A percentile compares a stretch with the other conserved stretches of the same genome.
Conservation (phyloP, 345 rosid species). For the Crucihimalaya himalaica region DNA sequence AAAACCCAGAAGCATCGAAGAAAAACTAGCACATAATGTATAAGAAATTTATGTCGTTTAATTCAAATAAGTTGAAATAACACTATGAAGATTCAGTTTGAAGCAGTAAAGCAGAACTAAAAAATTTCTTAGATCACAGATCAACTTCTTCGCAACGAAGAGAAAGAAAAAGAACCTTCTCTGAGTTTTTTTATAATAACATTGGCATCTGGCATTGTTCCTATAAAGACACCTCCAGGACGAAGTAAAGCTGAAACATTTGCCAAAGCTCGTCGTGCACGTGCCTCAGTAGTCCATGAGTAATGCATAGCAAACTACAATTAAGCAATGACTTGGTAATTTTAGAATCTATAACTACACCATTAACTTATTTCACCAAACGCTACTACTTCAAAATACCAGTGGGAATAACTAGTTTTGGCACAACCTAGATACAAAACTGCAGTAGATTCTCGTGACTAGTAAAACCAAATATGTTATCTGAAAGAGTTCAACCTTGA, state of each 20-base stretch:
- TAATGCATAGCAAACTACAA: conserved; percentile 96
- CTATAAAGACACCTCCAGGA: conserved; percentile 89
- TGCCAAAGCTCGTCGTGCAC: conserved; percentile 90
- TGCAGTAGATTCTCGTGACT: neutral
- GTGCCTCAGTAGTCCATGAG: conserved; percentile 95
- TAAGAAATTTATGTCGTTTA: neutral
- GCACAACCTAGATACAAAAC: neutral
- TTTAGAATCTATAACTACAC: conserved; percentile 27
- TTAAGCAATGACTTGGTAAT: neutral
- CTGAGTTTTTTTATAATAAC: conserved; percentile 84
- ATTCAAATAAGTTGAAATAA: neutral
- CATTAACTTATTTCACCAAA: conserved; percentile 4
- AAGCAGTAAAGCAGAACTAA: neutral
- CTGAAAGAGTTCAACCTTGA: neutral
- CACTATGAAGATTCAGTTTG: neutral
- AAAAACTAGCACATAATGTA: neutral
- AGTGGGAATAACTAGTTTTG: neutral
- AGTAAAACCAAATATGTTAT: conserved; percentile 14
- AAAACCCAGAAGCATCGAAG: neutral
- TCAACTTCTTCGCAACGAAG: neutral
- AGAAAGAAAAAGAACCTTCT: conserved; percentile 54
- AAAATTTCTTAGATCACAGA: neutral
- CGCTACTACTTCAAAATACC: neutral
- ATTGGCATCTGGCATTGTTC: conserved; percentile 99
- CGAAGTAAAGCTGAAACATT: conserved; percentile 94